Percentiles rank a stretch among this genome's conserved stretches.
These are phyloP conservation scores for Camillea tinctor DNA, from an alignment of 2,329 filamentous ascomycete genomes.

Conservation along the genomic window DNA sequence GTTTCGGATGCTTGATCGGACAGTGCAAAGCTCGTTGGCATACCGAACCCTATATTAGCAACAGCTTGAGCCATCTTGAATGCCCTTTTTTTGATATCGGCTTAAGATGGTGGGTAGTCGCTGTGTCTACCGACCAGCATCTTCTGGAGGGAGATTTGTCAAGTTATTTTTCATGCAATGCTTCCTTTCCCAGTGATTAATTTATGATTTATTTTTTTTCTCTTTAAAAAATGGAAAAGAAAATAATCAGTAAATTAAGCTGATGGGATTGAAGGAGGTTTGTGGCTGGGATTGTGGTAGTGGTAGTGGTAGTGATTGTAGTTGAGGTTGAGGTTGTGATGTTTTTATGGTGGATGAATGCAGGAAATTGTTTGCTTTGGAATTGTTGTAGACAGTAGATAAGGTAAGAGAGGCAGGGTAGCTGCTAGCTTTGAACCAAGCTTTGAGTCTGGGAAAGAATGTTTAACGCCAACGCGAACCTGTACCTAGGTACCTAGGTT, in stretches of 20 bases:
- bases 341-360: neutral
- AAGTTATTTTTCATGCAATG: neutral
- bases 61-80: neutral
- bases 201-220: too few species aligned
- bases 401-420: too few species aligned
- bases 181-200: too few species aligned
- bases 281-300: too few species aligned
- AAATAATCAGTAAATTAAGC: too few species aligned
- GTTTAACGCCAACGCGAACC: neutral
- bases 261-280: too few species aligned
- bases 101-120: neutral
- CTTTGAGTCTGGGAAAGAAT: neutral
- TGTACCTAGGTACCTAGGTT: too few species aligned
- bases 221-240: too few species aligned
- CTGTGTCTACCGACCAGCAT: neutral
- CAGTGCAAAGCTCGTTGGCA: neutral
- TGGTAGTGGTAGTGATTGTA: too few species aligned
- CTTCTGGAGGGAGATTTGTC: neutral
- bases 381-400: neutral
- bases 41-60: neutral
- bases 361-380: neutral
- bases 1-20: slow-evolving; percentile 11
- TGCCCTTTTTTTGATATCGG: neutral
- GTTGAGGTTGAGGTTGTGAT: neutral
- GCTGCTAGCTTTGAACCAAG: neutral